Conservation (phyloP, 345 rosid species). For the Sonneratia alba region DNA sequence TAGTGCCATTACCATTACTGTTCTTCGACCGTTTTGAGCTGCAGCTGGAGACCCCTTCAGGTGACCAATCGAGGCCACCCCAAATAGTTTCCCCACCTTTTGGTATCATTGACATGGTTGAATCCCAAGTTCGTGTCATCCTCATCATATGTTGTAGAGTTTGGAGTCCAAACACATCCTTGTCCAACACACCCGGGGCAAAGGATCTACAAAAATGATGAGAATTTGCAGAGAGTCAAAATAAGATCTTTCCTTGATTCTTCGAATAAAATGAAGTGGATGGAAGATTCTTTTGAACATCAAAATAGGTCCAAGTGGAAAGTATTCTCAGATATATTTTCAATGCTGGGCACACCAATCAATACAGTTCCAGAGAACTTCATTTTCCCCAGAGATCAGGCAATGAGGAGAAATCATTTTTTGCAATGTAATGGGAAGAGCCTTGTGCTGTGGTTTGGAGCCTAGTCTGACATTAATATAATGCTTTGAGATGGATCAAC, state of each 20-base stretch:
- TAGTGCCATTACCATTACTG: constrained; percentile 10
- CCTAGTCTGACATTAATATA: background rate
- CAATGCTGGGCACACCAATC: background rate
- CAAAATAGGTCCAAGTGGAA: background rate
- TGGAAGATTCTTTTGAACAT: background rate
- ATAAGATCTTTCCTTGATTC: background rate
- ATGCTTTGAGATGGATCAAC: background rate
- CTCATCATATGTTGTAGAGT: constrained; percentile 57
- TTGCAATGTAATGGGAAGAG: background rate
- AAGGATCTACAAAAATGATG: constrained; percentile 32
- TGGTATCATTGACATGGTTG: constrained; percentile 69
- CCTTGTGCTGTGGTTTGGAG: background rate
- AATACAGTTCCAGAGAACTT: background rate
- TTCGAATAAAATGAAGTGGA: background rate
- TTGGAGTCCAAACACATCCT: constrained; percentile 46
- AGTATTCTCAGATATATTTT: background rate
- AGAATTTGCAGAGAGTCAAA: background rate
- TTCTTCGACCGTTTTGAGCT: constrained; percentile 21
- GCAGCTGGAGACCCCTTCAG: constrained; percentile 35
- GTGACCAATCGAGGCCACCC: constrained; percentile 67
- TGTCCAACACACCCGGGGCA: constrained; percentile 53
- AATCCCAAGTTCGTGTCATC: constrained; percentile 64
- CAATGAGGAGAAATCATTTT: background rate
- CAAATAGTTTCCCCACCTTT: constrained; percentile 67
- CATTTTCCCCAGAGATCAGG: background rate